A percentile compares a stretch with the other conserved stretches of the same genome.
Conservation (phyloP, 1,139 yeast genomes). For the Yamadazyma blattariae region DNA sequence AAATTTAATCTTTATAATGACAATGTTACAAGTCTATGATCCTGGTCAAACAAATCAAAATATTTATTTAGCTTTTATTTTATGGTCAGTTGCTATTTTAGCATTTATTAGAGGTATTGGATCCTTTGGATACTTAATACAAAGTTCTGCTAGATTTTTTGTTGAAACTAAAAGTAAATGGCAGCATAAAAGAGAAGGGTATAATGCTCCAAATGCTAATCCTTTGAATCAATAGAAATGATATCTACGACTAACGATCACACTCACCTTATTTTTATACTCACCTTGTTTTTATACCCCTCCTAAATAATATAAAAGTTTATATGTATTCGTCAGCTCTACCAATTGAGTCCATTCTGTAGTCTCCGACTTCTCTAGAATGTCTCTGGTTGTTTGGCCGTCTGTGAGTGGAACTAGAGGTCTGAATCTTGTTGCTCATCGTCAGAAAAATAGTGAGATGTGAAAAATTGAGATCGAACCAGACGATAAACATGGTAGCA, state of each 20-base stretch:
- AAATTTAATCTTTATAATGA: constrained; percentile 76
- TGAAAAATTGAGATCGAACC: background rate
- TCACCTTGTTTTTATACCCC: background rate
- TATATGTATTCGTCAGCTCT: no score
- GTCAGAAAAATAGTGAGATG: background rate
- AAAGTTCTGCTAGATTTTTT: constrained; percentile 35
- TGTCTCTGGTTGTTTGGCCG: no score
- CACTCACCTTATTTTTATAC: no score
- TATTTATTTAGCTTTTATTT: constrained; percentile 73
- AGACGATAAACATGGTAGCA: constrained; percentile 35
- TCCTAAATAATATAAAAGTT: background rate
- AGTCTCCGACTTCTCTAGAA: no score
- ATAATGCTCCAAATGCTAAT: constrained; percentile 33
- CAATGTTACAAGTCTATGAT: constrained; percentile 77
- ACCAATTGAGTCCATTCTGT: no score
- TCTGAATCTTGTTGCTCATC: no score
- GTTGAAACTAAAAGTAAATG: constrained; percentile 44
- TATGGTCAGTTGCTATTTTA: constrained; percentile 88
- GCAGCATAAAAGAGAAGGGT: constrained; percentile 40
- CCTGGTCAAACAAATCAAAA: constrained; percentile 59
- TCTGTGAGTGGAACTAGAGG: no score
- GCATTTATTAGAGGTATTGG: constrained; percentile 81
- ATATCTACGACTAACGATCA: no score
- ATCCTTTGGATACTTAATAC: constrained; percentile 61
- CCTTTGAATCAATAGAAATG: constrained; percentile 19